These are phyloP conservation scores for Leucaena leucocephala DNA, from an alignment of 306 rosid species.

Conservation along the genomic window DNA sequence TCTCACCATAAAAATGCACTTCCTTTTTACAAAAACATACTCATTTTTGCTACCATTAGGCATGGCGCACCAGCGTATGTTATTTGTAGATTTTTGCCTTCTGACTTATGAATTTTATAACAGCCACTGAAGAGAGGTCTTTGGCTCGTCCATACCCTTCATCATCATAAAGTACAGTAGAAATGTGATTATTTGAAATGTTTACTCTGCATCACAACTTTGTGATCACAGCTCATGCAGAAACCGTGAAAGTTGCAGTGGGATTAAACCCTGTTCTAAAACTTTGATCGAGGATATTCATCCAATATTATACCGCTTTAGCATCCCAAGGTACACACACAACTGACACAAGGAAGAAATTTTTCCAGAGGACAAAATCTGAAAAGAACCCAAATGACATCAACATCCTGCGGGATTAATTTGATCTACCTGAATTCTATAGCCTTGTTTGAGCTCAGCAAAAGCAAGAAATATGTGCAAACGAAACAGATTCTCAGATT, in stretches of 20 bases:
- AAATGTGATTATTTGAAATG: background rate
- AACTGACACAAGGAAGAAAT: slow-evolving; percentile 9
- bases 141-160: background rate
- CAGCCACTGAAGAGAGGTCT: background rate
- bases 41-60: background rate
- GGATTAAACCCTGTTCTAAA: background rate
- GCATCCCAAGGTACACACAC: slow-evolving; percentile 15
- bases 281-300: slow-evolving; percentile 4
- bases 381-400: slow-evolving; percentile 17
- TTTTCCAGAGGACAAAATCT: slow-evolving; percentile 14
- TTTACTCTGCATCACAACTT: background rate
- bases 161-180: background rate
- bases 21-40: background rate
- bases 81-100: background rate
- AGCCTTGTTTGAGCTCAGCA: slow-evolving; percentile 8
- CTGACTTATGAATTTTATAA: background rate
- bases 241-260: background rate
- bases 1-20: background rate
- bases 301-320: slow-evolving; percentile 1
- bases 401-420: background rate
- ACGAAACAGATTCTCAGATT: slow-evolving; percentile 1
- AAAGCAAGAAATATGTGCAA: slow-evolving; percentile 21
- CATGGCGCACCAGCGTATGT: background rate
- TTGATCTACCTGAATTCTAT: slow-evolving; percentile 29
- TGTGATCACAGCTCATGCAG: background rate